These are phyloP conservation scores for Ehretia macrophylla DNA, from an alignment of 257 asterid species.

Conservation along the genomic window DNA sequence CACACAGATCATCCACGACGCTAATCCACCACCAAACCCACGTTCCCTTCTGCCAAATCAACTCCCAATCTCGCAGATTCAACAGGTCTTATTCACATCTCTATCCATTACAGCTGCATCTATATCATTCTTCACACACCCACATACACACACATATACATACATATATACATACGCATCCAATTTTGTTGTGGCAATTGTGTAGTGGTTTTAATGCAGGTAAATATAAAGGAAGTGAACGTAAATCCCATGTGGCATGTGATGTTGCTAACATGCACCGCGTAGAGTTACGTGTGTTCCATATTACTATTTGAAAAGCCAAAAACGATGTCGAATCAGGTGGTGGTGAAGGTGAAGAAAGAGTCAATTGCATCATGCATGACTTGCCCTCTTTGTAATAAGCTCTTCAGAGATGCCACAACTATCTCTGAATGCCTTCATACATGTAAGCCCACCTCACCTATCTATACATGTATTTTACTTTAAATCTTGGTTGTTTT, in stretches of 20 bases:
- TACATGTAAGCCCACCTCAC: slow-evolving; percentile 60
- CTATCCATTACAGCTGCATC: slow-evolving; percentile 14
- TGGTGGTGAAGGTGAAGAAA: slow-evolving; percentile 63
- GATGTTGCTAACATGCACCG: slow-evolving; percentile 66
- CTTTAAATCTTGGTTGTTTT: slow-evolving; percentile 4
- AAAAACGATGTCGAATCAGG: slow-evolving; percentile 82
- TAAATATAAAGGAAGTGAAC: slow-evolving; percentile 42
- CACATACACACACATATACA: background rate
- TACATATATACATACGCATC: background rate
- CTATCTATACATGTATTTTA: background rate
- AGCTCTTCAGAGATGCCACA: slow-evolving; percentile 86
- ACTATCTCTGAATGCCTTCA: slow-evolving; percentile 95
- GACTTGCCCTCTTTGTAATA: slow-evolving; percentile 93
- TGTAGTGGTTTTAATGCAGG: slow-evolving; percentile 58
- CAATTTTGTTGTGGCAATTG: slow-evolving; percentile 18
- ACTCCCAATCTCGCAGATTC: slow-evolving; percentile 30
- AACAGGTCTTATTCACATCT: slow-evolving; percentile 19
- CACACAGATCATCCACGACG: slow-evolving; percentile 25
- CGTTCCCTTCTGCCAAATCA: slow-evolving; percentile 27
- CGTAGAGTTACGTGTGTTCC: slow-evolving; percentile 33
- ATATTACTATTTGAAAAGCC: background rate
- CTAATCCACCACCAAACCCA: slow-evolving; percentile 22
- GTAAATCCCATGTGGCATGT: slow-evolving; percentile 45
- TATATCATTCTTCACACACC: background rate
- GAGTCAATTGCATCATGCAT: slow-evolving; percentile 89